Base-by-base conservation (phyloP, 495 filamentous ascomycete genomes). In the Penicillium coprophilum region DNA sequence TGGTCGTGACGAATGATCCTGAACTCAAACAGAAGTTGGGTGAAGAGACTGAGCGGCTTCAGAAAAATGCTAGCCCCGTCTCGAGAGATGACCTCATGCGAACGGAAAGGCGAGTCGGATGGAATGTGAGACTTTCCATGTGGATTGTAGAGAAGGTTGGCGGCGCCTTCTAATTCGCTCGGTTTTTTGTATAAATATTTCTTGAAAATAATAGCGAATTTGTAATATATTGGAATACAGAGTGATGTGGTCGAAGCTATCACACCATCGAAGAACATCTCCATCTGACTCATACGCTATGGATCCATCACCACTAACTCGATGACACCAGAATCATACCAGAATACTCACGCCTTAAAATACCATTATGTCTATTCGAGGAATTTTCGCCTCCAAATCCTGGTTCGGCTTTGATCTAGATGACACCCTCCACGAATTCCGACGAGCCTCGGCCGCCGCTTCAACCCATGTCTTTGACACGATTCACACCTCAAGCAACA, bases 121-220 rank as follows among this genome's bases (percentile, higher is more conserved):
- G 93, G 71, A 87, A 88, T 67, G 95, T 99, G 28, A 82, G 90
- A 53, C 71, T 96, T 45, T 90, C 91, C 4, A 91, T 97, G 89
- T 91, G 89, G 90, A 86, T 97, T 68, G 88, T 91, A 4, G 78
- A 82, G 68, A 77, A 85, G 54, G 77, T 89, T 24, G 88, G 88
- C 2, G 88, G 88, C 6, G 85, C 86, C 13, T 74, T 91, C 31
- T 90, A 68, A 73, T 54, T 30, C 31, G 17, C 27, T 36, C 47
- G 31, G 34, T 54, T 36, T 53, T 51, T 30, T 60, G 48, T 57
- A 48, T 49, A 60, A 49, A 49, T 40, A 55, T 53, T 48, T 51
- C 28, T 47, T 43, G 20, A 11, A 28, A 27, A 41, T 36, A 44
- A 41, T 43, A 47, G 54, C 40, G 11, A 36, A 24, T 34, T 19